Conservation (phyloP, 306 rosid genomes). For the Morella rubra region DNA sequence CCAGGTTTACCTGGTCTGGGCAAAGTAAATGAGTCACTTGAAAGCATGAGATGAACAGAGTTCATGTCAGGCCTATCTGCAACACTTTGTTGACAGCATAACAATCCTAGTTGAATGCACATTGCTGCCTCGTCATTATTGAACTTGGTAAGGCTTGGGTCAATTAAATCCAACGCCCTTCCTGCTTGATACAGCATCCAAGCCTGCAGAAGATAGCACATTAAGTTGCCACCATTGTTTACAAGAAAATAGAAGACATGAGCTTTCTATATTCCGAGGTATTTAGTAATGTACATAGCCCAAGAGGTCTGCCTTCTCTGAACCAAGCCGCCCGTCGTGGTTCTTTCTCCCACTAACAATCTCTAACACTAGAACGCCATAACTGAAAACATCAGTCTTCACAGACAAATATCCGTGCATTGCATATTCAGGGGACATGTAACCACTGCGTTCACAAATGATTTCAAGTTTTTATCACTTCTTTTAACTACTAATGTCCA, state of each 20-base stretch:
- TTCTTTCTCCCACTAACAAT: slow-evolving; percentile 85
- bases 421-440: slow-evolving; percentile 95
- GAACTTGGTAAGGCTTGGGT: slow-evolving; percentile 49
- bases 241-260: not conserved
- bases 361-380: slow-evolving; percentile 77
- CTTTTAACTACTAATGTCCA: not conserved
- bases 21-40: slow-evolving; percentile 76
- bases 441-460: slow-evolving; percentile 56
- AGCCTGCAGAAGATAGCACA: slow-evolving; percentile 47
- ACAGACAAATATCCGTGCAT: slow-evolving; percentile 80
- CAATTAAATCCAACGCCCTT: slow-evolving; percentile 56
- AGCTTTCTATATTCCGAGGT: not conserved
- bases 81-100: slow-evolving; percentile 70
- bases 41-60: slow-evolving; percentile 71
- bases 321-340: slow-evolving; percentile 40
- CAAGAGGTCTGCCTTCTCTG: slow-evolving; percentile 72
- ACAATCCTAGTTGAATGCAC: slow-evolving; percentile 83
- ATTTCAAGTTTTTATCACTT: not conserved
- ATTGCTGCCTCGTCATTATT: slow-evolving; percentile 77
- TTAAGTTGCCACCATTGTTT: not conserved
- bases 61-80: slow-evolving; percentile 85
- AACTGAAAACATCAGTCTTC: slow-evolving; percentile 88
- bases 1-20: slow-evolving; percentile 80
- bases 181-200: slow-evolving; percentile 77
- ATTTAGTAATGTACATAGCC: slow-evolving; percentile 55